A percentile compares a stretch with the other conserved stretches of the same genome.
phyloP scores from a whole-genome alignment of 2,329 filamentous ascomycete species.

The Pseudopithomyces maydicus region DNA sequence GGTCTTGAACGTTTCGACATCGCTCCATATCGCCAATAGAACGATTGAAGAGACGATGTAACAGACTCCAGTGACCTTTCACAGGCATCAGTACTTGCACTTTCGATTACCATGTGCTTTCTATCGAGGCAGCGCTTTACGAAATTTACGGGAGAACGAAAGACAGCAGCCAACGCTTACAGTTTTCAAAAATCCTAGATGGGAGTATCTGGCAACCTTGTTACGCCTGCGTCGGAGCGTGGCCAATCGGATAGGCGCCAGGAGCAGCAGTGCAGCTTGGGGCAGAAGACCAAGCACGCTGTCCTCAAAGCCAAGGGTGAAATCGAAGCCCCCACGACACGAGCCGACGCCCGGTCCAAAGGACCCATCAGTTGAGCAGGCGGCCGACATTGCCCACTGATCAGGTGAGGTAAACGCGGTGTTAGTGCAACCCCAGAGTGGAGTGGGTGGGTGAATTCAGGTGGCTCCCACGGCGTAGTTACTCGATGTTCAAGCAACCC shows the following conservation, averaged over 20 bases:
- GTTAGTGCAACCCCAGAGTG: not conserved
- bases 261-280: slow-evolving; percentile 25
- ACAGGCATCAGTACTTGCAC: not conserved
- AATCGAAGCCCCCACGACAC: slow-evolving; percentile 33
- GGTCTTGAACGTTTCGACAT: slow-evolving; percentile 22
- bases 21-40: slow-evolving; percentile 25
- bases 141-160: no score
- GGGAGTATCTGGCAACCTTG: slow-evolving; percentile 22
- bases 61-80: slow-evolving; percentile 13
- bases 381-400: slow-evolving; percentile 15
- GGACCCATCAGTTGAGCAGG: slow-evolving; percentile 24
- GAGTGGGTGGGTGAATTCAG: not conserved
- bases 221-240: slow-evolving; percentile 24
- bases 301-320: slow-evolving; percentile 35
- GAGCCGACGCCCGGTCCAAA: slow-evolving; percentile 25
- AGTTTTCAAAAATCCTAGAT: slow-evolving; percentile 25
- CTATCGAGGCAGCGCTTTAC: no score
- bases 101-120: not conserved
- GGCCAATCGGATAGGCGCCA: slow-evolving; percentile 31
- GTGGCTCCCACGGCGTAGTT: not conserved
- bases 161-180: not conserved
- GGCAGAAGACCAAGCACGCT: slow-evolving; percentile 32
- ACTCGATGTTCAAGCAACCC: slow-evolving; percentile 16
- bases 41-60: slow-evolving; percentile 28
- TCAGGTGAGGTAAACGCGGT: slow-evolving; percentile 1